phyloP scores from a whole-genome alignment of 352 stramenopile species.

The Phytophthora boehmeriae region DNA sequence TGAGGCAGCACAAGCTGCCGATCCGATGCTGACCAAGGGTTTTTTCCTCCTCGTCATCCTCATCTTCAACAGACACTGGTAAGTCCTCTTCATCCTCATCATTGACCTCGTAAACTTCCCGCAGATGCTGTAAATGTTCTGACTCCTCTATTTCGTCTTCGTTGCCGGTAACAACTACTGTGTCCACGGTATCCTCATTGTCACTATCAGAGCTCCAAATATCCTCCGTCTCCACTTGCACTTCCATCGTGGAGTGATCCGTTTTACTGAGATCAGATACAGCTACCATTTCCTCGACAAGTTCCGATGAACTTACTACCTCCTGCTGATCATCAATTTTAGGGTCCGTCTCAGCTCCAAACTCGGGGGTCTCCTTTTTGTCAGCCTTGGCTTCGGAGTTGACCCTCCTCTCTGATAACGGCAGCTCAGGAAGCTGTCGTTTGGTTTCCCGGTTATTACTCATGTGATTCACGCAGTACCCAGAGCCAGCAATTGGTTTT shows the following conservation, averaged over 20 bases:
- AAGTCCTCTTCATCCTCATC: conserved; percentile 39
- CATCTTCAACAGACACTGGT: conserved; percentile 30
- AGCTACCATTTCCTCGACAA: not conserved
- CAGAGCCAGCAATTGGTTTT: conserved; percentile 23
- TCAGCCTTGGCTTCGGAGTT: conserved; percentile 1
- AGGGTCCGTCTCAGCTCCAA: not conserved
- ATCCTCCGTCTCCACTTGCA: conserved; percentile 14
- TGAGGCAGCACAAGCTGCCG: conserved; percentile 15
- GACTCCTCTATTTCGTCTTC: conserved; percentile 80
- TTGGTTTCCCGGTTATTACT: not conserved
- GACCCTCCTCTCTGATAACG: conserved; percentile 3
- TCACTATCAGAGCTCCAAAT: conserved; percentile 39
- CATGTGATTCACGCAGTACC: conserved; percentile 51
- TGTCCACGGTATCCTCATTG: conserved; percentile 49
- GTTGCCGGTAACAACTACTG: conserved; percentile 35
- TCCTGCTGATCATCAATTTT: not conserved
- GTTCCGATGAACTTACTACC: not conserved
- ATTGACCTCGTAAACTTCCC: conserved; percentile 78
- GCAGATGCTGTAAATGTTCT: conserved; percentile 83
- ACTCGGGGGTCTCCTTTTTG: not conserved
- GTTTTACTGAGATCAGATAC: not conserved
- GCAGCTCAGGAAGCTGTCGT: not conserved
- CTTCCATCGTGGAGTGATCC: not conserved
- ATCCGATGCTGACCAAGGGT: conserved; percentile 20
- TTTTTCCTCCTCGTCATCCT: conserved; percentile 43